phyloP scores from a whole-genome alignment of 2,329 filamentous ascomycete species.

The Ascosphaera apis region DNA sequence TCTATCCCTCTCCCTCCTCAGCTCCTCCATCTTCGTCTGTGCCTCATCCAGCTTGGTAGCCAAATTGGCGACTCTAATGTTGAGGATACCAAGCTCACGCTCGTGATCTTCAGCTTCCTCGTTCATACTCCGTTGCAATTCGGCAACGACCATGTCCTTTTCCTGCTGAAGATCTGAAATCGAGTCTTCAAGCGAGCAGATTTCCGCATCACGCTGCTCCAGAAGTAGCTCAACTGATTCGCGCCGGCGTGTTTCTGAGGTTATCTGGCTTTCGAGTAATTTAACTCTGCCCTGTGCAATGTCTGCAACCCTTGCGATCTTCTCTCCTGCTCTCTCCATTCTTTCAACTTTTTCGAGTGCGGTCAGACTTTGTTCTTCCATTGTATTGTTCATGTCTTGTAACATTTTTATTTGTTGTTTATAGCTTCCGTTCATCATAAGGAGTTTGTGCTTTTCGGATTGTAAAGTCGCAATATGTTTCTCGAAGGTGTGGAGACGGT shows the following conservation, averaged over 20 bases:
- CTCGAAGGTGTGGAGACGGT: slow-evolving; percentile 20
- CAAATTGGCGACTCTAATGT: slow-evolving; percentile 19
- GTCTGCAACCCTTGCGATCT: slow-evolving; percentile 16
- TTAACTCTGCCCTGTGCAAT: slow-evolving; percentile 12
- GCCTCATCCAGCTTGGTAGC: slow-evolving; percentile 17
- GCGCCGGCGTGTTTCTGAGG: slow-evolving; percentile 13
- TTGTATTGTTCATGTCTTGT: slow-evolving; percentile 18
- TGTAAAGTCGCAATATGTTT: slow-evolving; percentile 18
- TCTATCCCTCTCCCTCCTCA: slow-evolving; percentile 14
- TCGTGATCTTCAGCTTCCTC: slow-evolving; percentile 11
- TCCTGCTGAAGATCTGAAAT: slow-evolving; percentile 15
- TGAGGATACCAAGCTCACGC: slow-evolving; percentile 17
- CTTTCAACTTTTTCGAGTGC: slow-evolving; percentile 12
- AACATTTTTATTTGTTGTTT: slow-evolving; percentile 19
- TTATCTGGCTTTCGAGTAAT: slow-evolving; percentile 14
- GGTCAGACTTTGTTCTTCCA: slow-evolving; percentile 17
- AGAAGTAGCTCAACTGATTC: slow-evolving; percentile 14
- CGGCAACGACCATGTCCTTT: slow-evolving; percentile 8
- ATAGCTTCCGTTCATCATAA: slow-evolving; percentile 21
- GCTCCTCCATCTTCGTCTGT: slow-evolving; percentile 14
- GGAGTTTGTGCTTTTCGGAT: slow-evolving; percentile 19
- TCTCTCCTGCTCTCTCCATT: slow-evolving; percentile 14
- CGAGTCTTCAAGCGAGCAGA: slow-evolving; percentile 14
- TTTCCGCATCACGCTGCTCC: slow-evolving; percentile 15
- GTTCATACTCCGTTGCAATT: slow-evolving; percentile 8